Conservation (phyloP, 208 protist genomes). For the Trypanosoma theileri region DNA sequence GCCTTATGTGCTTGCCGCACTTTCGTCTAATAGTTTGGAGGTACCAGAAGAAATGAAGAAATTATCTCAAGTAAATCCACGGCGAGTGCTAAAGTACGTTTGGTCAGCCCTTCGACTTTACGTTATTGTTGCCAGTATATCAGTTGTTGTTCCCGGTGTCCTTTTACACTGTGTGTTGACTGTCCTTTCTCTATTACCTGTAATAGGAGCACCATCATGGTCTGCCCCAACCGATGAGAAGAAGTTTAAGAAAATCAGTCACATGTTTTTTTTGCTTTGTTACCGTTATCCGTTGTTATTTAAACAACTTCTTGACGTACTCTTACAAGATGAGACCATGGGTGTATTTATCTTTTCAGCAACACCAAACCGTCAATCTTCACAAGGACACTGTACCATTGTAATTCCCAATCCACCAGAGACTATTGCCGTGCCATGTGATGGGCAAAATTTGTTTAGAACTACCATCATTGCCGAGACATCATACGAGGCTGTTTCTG, state of each 20-base stretch:
- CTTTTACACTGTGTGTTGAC: slow-evolving; percentile 54
- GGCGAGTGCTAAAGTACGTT: slow-evolving; percentile 38
- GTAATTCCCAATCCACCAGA: slow-evolving; percentile 9
- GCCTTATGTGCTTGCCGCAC: slow-evolving; percentile 45
- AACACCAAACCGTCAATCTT: background rate
- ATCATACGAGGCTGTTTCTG: slow-evolving; percentile 22
- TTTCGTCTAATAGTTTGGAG: background rate
- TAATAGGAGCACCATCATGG: slow-evolving; percentile 22
- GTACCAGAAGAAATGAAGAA: slow-evolving; percentile 24
- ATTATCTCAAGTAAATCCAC: slow-evolving; percentile 28
- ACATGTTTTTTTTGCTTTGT: slow-evolving; percentile 16
- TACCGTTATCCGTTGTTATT: slow-evolving; percentile 16
- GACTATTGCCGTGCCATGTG: background rate
- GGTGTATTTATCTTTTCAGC: slow-evolving; percentile 28
- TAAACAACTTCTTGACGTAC: slow-evolving; percentile 4
- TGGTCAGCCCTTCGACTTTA: slow-evolving; percentile 58
- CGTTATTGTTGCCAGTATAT: slow-evolving; percentile 49
- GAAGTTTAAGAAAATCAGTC: slow-evolving; percentile 15
- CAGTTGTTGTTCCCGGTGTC: slow-evolving; percentile 37
- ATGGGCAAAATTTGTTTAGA: slow-evolving; percentile 11
- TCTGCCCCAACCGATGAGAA: background rate
- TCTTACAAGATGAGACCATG: slow-evolving; percentile 24
- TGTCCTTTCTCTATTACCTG: slow-evolving; percentile 55
- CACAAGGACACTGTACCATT: slow-evolving; percentile 20
- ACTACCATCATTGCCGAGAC: slow-evolving; percentile 15